Evolutionary conservation across 2,329 filamentous ascomycete species (phyloP), one percentile per base, ranked within the genome.

Genomic region (Claviceps africana): DNA sequence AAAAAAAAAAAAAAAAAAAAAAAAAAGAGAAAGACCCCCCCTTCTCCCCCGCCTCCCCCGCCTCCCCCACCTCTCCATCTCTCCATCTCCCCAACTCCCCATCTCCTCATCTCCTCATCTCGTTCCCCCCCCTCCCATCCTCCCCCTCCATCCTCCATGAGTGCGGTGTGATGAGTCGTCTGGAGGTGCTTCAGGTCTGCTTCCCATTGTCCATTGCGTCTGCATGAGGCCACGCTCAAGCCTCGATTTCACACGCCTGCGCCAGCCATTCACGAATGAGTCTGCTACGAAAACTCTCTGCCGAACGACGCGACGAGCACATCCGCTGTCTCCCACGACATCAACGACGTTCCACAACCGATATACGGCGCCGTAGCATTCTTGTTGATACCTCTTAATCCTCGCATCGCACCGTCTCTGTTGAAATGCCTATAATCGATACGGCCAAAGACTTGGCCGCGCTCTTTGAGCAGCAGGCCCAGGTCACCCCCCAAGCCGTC

Each of bases 401-500:
- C 21, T n/a, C n/a, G 4, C 19, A 4, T 2, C 22, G 11, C 13
- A 10, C 11, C 1, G 10, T 44, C 3, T 33, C 28, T 2, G 28
- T 21, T 15, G 49, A 17, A 22, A 86, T 85, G 82, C 64, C 81
- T 44, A 65, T 84, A 60, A 77, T 91, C 61, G 85, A 90, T 66
- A 82, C 73, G 56, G 77, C 69, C 57, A 86, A 85, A 67, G 85
- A 90, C 67, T 71, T 90, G 54, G 79, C 83, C 48, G 80, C 83
- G 31, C 78, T 89, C 56, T 88, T 90, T 64, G 69, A 72, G 57
- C 69, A 79, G 58, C 86, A 91, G 72, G 86, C 79, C 51, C 71
- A 76, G 56, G 74, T 75, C 28, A 86, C 85, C 0, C 86, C 86
- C 5, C 71, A 86, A 67, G 78, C 80, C 35, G 64, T 85, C 61